Evolutionary conservation across 805 yeast genomes (phyloP).

Genomic region (Candida takata): DNA sequence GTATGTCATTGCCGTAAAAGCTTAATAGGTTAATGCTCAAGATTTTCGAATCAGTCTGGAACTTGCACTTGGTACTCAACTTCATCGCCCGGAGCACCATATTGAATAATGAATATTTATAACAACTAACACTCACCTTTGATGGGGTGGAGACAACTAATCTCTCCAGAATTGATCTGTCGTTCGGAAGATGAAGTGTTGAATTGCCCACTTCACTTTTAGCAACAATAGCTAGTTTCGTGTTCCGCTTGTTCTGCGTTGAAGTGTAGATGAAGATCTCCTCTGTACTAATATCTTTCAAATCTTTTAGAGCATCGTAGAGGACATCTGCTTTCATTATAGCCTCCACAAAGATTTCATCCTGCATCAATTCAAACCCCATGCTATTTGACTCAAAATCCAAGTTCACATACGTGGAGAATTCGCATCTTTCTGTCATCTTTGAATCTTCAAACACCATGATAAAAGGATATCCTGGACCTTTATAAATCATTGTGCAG

Average conservation of each 20-base stretch:
- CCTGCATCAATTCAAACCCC: slow-evolving; percentile 38
- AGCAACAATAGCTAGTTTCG: slow-evolving; percentile 44
- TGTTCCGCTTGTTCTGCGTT: slow-evolving; percentile 19
- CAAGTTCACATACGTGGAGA: slow-evolving; percentile 36
- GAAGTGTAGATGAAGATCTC: slow-evolving; percentile 42
- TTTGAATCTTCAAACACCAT: slow-evolving; percentile 48
- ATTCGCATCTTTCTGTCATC: slow-evolving; percentile 50
- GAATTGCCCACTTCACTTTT: slow-evolving; percentile 69
- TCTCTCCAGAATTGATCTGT: slow-evolving; percentile 54
- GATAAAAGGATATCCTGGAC: slow-evolving; percentile 46
- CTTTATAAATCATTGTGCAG: slow-evolving; percentile 44
- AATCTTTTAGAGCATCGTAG: slow-evolving; percentile 47
- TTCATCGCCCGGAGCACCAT: slow-evolving; percentile 42
- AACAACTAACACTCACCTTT: slow-evolving; percentile 36
- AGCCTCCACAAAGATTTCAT: slow-evolving; percentile 37
- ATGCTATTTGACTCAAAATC: slow-evolving; percentile 26
- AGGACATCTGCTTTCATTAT: slow-evolving; percentile 46
- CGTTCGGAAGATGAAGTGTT: slow-evolving; percentile 59
- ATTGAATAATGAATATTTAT: slow-evolving; percentile 41
- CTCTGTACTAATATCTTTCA: slow-evolving; percentile 47
- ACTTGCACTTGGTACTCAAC: slow-evolving; percentile 44
- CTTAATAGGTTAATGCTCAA: slow-evolving; percentile 41
- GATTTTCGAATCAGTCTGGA: slow-evolving; percentile 43
- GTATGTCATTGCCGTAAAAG: slow-evolving; percentile 22
- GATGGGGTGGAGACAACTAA: slow-evolving; percentile 32